Evolutionary conservation across 139 green algal genomes (phyloP), one percentile per base, ranked within the genome.

Genomic region (Picochlorum sp.): DNA sequence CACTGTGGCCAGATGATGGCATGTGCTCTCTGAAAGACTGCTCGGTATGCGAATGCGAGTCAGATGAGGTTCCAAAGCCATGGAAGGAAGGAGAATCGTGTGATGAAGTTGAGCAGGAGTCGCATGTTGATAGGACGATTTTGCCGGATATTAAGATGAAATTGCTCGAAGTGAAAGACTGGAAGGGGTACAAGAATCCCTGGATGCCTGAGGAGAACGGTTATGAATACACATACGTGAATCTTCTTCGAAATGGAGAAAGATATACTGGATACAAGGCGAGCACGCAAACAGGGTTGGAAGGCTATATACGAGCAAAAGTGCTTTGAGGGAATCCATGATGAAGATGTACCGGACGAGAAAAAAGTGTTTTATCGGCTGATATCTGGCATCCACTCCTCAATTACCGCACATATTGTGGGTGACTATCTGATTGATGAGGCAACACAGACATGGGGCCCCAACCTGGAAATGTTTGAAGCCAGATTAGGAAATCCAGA

Each of bases 231-330:
- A 69, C 81, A 55, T 97, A 97, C 79, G 89, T 98, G 71, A 94
- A 98, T 78, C 73, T 98, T 34, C 66, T 85, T 38, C 74, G 83
- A 26, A 98, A 98, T 79, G 79, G 80, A 10, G 93, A 98, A 81
- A 74, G 86, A 16, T 98, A 92, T 81, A 98, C 93, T 14, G 93
- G 90, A 45, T 83, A 68, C 65, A 81, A 86, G 70, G 90, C 7
- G 88, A 96, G 74, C 78, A 94, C 69, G 82, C 92, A 14, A 75
- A 90, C 41, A 80, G 85, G 23, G 88, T 98, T 98, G 92, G 92
- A 61, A 67, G 15, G 79, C 84, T 37, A 96, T 98, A 67, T 98
- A 98, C 79, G 72, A 61, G 30, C 89, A 97, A 69, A 76, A 65
- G 37, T 96, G 90, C 75, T 96, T 97, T 41, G 47, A 66, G 20